Base-by-base conservation (phyloP, 1,139 yeast species). In the Protomyces inundatus region DNA sequence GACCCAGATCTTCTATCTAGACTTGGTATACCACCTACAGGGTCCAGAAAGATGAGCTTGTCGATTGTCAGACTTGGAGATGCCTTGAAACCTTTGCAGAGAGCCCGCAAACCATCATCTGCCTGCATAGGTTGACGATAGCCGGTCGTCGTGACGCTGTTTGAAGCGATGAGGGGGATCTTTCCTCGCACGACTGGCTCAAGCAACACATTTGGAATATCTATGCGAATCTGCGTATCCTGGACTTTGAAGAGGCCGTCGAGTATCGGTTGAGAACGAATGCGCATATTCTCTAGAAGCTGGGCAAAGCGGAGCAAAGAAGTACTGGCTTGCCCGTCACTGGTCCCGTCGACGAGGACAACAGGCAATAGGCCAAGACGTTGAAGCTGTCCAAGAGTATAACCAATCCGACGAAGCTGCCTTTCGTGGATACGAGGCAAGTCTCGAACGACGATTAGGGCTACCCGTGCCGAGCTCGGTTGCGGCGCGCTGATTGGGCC, bases 21-120 rank as follows among this genome's bases (percentile, higher is more conserved):
- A 0, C 95, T 87, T 0, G 98, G 98, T 9, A 90, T 86, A 0
- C 98, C 98, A 0, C 98, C 98, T 12, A 82, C 73, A 0, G 85
- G 84, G 69, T 90, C 97, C 37, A 93, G 77, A 68, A 87, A 83
- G 6, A 93, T 84, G 37, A 93, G 76, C 69, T 93, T 93, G 68
- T 93, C 98, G 39, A 93, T 81, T 10, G 70, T 69, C 66, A 68
- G 57, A 5, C 67, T 65, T 9, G 40, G 48, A 14, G 32, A 52
- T 14, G 54, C 5, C 7, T 53, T 54, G 35, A 81, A 70, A 35
- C 73, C 73, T 34, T 65, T 56, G 1, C 78, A 74, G 2, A 80
- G 67, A 16, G 74, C 70, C 55, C 72, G 70, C 37, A 80, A 72
- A 0, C 76, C 75, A 30, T 74, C 76, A 65, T 75, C 76, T 0